Evolutionary conservation across 495 filamentous ascomycete genomes (phyloP).

Genomic region (Neurospora africana): DNA sequence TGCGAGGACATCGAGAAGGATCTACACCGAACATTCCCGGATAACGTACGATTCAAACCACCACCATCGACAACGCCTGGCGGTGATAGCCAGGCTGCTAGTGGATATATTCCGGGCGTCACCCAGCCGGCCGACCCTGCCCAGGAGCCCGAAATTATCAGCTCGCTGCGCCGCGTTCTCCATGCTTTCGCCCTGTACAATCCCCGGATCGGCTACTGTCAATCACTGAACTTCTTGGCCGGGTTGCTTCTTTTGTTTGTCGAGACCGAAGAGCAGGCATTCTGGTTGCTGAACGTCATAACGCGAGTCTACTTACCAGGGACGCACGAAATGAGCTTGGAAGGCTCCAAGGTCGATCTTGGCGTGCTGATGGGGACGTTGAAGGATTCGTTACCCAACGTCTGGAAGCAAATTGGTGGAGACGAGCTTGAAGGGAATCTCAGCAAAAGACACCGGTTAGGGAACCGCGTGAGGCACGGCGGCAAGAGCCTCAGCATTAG

Average conservation of each 20-base stretch:
- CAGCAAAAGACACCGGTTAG: conserved; percentile 26
- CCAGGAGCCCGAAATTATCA: conserved; percentile 66
- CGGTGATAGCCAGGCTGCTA: conserved; percentile 3
- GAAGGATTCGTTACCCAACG: conserved; percentile 68
- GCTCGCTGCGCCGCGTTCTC: conserved; percentile 72
- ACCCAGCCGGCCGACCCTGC: conserved; percentile 18
- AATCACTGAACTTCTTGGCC: conserved; percentile 95
- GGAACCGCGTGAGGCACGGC: conserved; percentile 24
- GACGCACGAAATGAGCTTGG: conserved; percentile 84
- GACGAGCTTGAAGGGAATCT: conserved; percentile 49
- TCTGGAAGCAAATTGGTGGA: conserved; percentile 83
- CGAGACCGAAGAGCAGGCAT: conserved; percentile 74
- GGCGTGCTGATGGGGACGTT: conserved; percentile 83
- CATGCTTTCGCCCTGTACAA: conserved; percentile 84
- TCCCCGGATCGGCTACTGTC: conserved; percentile 87
- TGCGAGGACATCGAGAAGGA: conserved; percentile 91
- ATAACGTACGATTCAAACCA: conserved; percentile 86
- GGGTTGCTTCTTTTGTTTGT: conserved; percentile 90
- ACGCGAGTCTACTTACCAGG: conserved; percentile 80
- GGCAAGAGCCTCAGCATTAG: conserved; percentile 15
- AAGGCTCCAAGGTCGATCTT: conserved; percentile 89
- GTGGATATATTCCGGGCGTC: background rate
- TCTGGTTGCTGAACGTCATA: conserved; percentile 90
- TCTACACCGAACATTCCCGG: conserved; percentile 88
- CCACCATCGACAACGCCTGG: conserved; percentile 9